Base-by-base conservation (phyloP, 2,329 filamentous ascomycete species). In the Coleophoma crateriformis region DNA sequence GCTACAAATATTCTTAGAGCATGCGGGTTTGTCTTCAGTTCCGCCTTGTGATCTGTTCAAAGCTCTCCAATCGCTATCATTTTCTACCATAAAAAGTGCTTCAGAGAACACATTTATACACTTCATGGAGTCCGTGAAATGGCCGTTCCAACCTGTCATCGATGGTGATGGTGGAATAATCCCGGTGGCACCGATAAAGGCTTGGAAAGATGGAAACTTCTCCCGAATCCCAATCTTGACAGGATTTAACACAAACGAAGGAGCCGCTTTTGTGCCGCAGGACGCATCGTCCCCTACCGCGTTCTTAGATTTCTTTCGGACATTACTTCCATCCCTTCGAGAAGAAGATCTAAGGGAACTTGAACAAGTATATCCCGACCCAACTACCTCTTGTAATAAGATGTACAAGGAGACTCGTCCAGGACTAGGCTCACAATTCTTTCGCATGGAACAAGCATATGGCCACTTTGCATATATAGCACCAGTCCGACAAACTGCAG, bases 161-260 rank as follows among this genome's bases (percentile, higher is more conserved):
- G 84, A 87, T 59, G 76, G 76, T 1, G 59, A 64, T 13, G 68
- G 63, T 4, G 74, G 77, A 12, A 64, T 84, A 13, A 80, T 88
- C 47, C 71, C 75, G 2, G 70, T 75, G 22, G 67, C 76, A 11
- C 84, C 85, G 3, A 71, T 85, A 12, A 68, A 73, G n/a, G 73
- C 75, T n/a, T 85, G 81, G 81, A 63, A 70, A 22, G 67, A 73
- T 0, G 70, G 74, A 1, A 64, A 69, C 14, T 79, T 74, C 62
- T 72, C 83, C 56, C 72, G 73, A 54, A 71, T 84, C 7, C 80
- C 82, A 7, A 75, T 89, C 45, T 67, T 90, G 45, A 87, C 84
- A 0, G 85, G 85, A 7, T 89, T 83, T 70, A 84, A 83, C 65
- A 78, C 80, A 37, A 82, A 88, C 59, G 86, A 90, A 64, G 86